phyloP scores from a whole-genome alignment of 441 rosid species.

The Cnidoscolus chayamansa region DNA sequence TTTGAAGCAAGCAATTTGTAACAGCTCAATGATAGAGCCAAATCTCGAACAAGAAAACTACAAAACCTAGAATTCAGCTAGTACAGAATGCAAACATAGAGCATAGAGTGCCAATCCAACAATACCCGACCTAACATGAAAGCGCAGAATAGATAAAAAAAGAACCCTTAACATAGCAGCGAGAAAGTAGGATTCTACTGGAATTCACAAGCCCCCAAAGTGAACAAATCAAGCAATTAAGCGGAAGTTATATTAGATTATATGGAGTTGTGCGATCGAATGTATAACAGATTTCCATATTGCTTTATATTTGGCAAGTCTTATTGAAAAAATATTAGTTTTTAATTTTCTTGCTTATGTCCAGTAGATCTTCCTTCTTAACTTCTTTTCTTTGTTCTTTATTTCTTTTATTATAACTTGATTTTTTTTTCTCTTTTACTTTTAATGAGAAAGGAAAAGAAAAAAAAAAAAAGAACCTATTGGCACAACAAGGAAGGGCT shows the following conservation, averaged over 20 bases:
- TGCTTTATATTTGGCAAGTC: neutral
- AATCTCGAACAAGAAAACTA: neutral
- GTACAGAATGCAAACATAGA: neutral
- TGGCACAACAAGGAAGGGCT: too few relatives aligned
- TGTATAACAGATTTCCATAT: too few relatives aligned
- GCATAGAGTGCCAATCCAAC: neutral
- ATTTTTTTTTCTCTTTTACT: too few relatives aligned
- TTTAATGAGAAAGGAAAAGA: too few relatives aligned
- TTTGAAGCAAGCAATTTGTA: neutral
- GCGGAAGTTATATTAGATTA: neutral
- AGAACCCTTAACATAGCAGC: neutral
- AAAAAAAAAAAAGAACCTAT: too few relatives aligned
- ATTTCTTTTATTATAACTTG: neutral
- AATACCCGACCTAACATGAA: neutral
- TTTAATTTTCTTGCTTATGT: neutral
- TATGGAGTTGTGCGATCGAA: neutral
- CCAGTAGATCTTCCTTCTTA: neutral
- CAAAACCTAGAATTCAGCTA: constrained; percentile 10
- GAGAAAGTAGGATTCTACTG: too few relatives aligned
- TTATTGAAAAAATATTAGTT: neutral
- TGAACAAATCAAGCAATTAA: neutral
- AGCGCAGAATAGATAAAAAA: neutral
- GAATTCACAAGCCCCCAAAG: neutral
- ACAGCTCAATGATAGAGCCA: constrained; percentile 5
- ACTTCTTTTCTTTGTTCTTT: neutral